phyloP scores from a whole-genome alignment of 108 stramenopile genomes.

The Fragilaria crotonensis region DNA sequence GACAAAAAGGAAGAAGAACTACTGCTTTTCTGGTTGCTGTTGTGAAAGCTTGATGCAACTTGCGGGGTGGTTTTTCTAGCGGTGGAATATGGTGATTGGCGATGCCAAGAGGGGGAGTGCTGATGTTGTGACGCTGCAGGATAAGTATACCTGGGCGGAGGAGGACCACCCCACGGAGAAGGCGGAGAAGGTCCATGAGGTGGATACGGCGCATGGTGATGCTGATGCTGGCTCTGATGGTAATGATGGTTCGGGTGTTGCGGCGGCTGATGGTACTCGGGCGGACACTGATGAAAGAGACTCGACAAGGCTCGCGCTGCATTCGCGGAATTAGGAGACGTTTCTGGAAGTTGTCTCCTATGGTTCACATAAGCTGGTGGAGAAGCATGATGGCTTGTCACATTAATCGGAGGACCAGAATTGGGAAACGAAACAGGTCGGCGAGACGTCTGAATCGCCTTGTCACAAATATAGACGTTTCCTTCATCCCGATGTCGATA shows the following conservation, averaged over 20 bases:
- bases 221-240: not conserved
- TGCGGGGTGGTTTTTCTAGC: too few relatives aligned
- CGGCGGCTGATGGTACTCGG: not conserved
- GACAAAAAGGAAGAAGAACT: too few relatives aligned
- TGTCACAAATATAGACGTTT: not conserved
- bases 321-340: not conserved
- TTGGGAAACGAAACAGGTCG: not conserved
- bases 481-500: too few relatives aligned
- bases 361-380: not conserved
- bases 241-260: not conserved
- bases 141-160: not conserved
- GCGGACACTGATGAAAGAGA: not conserved
- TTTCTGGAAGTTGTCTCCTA: not conserved
- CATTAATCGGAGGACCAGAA: not conserved
- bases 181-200: not conserved
- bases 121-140: not conserved
- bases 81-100: too few relatives aligned
- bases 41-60: too few relatives aligned
- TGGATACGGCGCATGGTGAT: not conserved
- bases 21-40: too few relatives aligned
- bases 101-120: too few relatives aligned
- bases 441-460: not conserved
- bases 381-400: not conserved
- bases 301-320: not conserved
- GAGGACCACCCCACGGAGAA: not conserved